Base-by-base conservation (phyloP, 2,329 filamentous ascomycete genomes). In the Sarocladium strictum region DNA sequence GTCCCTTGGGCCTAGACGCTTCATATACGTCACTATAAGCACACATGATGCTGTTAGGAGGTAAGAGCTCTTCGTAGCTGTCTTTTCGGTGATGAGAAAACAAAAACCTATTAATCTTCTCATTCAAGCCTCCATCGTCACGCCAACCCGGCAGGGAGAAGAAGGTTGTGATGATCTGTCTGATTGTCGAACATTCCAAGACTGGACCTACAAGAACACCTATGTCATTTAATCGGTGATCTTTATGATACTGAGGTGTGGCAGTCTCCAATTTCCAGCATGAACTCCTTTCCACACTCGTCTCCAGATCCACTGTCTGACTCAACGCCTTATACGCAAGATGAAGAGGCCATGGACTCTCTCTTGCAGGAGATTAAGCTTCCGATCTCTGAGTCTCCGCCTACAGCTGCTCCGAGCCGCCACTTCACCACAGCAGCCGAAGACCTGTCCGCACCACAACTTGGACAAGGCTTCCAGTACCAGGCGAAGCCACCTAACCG, bases 401-500 rank as follows among this genome's bases (percentile, higher is more conserved):
- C 47, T 33, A 7, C 47, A 33, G 3, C 29, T 24, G n/a, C 15
- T 19, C 27, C 6, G 6, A n/a, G 47, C 17, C 26, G 29, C 27
- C 47, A 29, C 27, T 51, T 51, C 27, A 35, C n/a, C 5, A 17
- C 24, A 4, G 27, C 11, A 23, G 10, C 27, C 4, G 27, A 51
- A 14, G 27, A 33, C 15, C 15, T 35, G 12, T 51, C 47, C 35
- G 27, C 17, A 12, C 17, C 27, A 21, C 15, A 12, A 6, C 17
- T 51, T 6, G 47, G 23, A 12, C 26, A 35, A 14, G 47, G 29
- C 15, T 51, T 51, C 17, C 47, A 51, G 29, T 51, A 24, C 47
- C 47, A 51, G 27, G 27, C 47, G 9, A 51, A 51, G 47, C 26
- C 4, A 11, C 47, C 47, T 7, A 51, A 51, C 19, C 47, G 27